These are phyloP conservation scores for Penium margaritaceum DNA, from an alignment of 139 green algal species.

Conservation along the genomic window DNA sequence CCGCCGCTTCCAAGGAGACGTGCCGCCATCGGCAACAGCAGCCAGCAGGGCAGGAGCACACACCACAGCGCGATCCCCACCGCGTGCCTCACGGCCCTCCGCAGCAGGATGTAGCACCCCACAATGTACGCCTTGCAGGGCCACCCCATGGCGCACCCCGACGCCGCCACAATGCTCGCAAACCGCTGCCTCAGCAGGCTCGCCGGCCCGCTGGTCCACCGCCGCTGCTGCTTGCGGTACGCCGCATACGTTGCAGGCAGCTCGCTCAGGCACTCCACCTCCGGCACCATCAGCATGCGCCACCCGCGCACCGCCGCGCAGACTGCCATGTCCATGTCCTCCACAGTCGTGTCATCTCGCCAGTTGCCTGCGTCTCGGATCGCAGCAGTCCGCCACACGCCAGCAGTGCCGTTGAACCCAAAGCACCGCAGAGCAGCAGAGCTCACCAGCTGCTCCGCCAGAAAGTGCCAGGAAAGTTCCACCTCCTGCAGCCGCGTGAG, in stretches of 20 bases:
- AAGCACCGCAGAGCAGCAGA: slow-evolving; percentile 20
- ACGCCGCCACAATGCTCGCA: background rate
- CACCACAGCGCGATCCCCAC: background rate
- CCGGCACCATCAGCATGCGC: slow-evolving; percentile 68
- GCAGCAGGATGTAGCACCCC: slow-evolving; percentile 24
- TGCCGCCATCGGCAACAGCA: too few species aligned
- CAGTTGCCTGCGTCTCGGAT: slow-evolving; percentile 83
- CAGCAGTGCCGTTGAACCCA: slow-evolving; percentile 59
- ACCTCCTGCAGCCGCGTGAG: slow-evolving; percentile 37
- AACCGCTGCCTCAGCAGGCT: slow-evolving; percentile 10
- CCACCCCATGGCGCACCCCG: background rate
- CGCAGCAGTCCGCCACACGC: slow-evolving; percentile 61
- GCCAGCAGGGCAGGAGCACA: background rate
- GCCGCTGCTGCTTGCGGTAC: slow-evolving; percentile 33
- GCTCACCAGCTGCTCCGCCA: slow-evolving; percentile 34
- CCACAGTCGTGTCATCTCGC: slow-evolving; percentile 78
- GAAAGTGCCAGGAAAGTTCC: slow-evolving; percentile 31
- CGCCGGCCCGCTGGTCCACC: slow-evolving; percentile 26
- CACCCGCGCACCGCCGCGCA: slow-evolving; percentile 70
- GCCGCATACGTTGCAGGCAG: slow-evolving; percentile 5
- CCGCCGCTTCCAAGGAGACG: too few species aligned
- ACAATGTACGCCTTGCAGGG: slow-evolving; percentile 18
- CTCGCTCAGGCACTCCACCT: slow-evolving; percentile 52
- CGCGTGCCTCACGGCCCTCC: background rate
- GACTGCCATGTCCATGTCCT: slow-evolving; percentile 62